phyloP scores from a whole-genome alignment of 805 yeast species.

The Tetrapisispora taiwanensis region DNA sequence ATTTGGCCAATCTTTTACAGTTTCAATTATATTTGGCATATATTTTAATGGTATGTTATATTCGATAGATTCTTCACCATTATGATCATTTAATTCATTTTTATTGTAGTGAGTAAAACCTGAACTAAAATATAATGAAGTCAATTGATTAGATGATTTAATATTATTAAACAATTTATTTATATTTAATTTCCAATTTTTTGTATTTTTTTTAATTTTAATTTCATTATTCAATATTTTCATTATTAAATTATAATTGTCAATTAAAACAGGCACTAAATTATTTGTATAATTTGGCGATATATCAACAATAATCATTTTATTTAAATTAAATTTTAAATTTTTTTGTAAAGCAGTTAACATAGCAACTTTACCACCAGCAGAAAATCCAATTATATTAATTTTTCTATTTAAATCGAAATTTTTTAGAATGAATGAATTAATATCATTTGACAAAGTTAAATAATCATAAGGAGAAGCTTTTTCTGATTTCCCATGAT shows the following conservation, averaged over 20 bases:
- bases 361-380: conserved; percentile 55
- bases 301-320: conserved; percentile 35
- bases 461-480: conserved; percentile 37
- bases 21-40: conserved; percentile 20
- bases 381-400: conserved; percentile 42
- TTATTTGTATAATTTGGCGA: conserved; percentile 23
- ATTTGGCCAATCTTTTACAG: conserved; percentile 18
- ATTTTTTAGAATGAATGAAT: conserved; percentile 26
- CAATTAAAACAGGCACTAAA: conserved; percentile 13
- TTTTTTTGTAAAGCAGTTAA: conserved; percentile 29
- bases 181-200: conserved; percentile 16
- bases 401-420: conserved; percentile 22
- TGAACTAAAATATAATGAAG: conserved; percentile 20
- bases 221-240: conserved; percentile 13
- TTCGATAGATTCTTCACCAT: conserved; percentile 11
- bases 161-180: conserved; percentile 11
- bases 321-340: conserved; percentile 22
- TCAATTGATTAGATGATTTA: conserved; percentile 9
- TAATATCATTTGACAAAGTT: conserved; percentile 36
- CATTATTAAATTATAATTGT: conserved; percentile 17
- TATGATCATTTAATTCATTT: conserved; percentile 8
- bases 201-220: conserved; percentile 14
- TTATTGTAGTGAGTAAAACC: conserved; percentile 13
- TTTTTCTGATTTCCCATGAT: conserved; percentile 44
- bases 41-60: conserved; percentile 15